Evolutionary conservation across 1,139 yeast species (phyloP).

Genomic region (Ogataea hybrid): DNA sequence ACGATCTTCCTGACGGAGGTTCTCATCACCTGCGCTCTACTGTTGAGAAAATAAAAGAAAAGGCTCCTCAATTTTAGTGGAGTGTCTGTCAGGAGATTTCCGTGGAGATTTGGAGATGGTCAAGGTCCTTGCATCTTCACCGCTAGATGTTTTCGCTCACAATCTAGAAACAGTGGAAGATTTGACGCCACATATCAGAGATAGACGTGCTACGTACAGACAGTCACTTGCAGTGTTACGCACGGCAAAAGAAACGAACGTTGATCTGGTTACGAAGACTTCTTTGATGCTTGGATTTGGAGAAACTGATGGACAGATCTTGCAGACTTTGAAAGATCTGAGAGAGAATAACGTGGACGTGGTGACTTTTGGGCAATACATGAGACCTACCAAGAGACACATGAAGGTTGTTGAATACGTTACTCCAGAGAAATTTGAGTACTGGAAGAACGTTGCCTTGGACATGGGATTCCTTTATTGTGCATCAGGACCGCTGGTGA

Average conservation of each 20-base stretch:
- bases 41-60: constrained; percentile 75
- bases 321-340: constrained; percentile 70
- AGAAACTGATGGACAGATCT: constrained; percentile 86
- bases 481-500: constrained; percentile 95
- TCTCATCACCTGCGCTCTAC: constrained; percentile 89
- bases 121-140: constrained; percentile 74
- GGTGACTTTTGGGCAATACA: constrained; percentile 97
- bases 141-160: constrained; percentile 96
- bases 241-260: constrained; percentile 76
- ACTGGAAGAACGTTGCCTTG: constrained; percentile 87
- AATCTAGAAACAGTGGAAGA: constrained; percentile 96
- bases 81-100: constrained; percentile 93
- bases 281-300: constrained; percentile 97
- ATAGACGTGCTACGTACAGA: constrained; percentile 92
- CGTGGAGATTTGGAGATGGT: constrained; percentile 86
- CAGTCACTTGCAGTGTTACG: constrained; percentile 78
- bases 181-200: constrained; percentile 92
- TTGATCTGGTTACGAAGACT: constrained; percentile 83
- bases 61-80: constrained; percentile 93
- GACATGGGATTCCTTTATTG: constrained; percentile 93
- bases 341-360: constrained; percentile 83
- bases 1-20: constrained; percentile 93
- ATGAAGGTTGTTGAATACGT: constrained; percentile 97
- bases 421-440: constrained; percentile 91
- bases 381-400: constrained; percentile 98